Base-by-base conservation (phyloP, 441 rosid genomes). In the Manihot esculenta region DNA sequence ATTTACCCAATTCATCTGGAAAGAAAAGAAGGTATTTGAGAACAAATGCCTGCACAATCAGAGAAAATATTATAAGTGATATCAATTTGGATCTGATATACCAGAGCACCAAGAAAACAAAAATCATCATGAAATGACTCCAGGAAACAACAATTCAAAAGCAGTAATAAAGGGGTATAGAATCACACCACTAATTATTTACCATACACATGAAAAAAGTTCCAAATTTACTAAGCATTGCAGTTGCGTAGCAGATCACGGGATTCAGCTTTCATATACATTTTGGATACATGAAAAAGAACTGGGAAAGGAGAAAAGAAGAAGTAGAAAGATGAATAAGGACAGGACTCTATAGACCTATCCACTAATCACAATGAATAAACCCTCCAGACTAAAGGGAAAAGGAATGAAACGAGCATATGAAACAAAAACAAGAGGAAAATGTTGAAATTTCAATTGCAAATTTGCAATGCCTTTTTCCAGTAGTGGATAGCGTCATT, bases 1-100 rank as follows among this genome's bases (percentile, higher is more conserved):
- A 74, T 78, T 81, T 84, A 73, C 77, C 85, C 57, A 83, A 50
- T 76, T 87, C 96, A 77, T 82, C 86, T 26, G 87, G 90, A 82
- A 80, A 86, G 89, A 91, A 95, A 79, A 89, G 84, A 78, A 95
- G 90, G 85, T 91, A 75, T 76, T 93, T 95, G 77, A 95, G 92
- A 81, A 93, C 92, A 83, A 83, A 95, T 72, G 99, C 99, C 98
- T 95, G 86, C 85, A 83, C 49, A 74, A 69, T 68, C 59, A 80
- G 64, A 83, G 47, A 73, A 53, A 69, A 64, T 20, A 63, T 11
- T 8, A 48, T 71, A 74, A 78, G 64, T 53, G 76, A 80, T 30
- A 72, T 58, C 55, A 67, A 55, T 17, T 27, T 21, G 20, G 61
- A 45, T 49, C 51, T 41, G 24, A 41, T 47, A 30, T 20, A 24